A percentile compares a stretch with the other conserved stretches of the same genome.
Conservation (phyloP, 768 basidiomycete species). For the Rickenella mellea region DNA sequence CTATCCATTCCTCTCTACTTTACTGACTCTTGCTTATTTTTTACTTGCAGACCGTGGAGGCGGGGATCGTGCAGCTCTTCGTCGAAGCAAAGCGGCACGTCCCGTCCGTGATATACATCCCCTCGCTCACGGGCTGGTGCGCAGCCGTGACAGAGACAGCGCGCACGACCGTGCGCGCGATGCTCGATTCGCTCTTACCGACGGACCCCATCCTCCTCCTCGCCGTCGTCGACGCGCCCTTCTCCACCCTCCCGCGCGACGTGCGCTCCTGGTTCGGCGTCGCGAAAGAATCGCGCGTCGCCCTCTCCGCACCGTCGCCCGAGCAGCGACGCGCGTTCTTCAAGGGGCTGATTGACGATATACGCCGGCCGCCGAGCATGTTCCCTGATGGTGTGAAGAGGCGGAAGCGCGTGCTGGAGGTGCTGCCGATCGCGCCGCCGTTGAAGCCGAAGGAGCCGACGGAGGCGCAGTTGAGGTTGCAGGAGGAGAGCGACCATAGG, state of each 20-base stretch:
- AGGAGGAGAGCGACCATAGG: constrained; percentile 74
- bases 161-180: constrained; percentile 75
- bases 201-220: constrained; percentile 91
- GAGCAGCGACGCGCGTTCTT: constrained; percentile 72
- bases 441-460: constrained; percentile 77
- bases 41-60: constrained; percentile 64
- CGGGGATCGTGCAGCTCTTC: constrained; percentile 90
- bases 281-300: constrained; percentile 64
- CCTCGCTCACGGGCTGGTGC: constrained; percentile 81
- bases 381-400: constrained; percentile 87
- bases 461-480: constrained; percentile 70
- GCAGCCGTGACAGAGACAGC: constrained; percentile 76
- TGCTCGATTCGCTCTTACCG: constrained; percentile 86
- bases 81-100: constrained; percentile 96
- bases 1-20: not conserved
- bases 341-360: constrained; percentile 54
- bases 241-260: constrained; percentile 63
- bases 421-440: constrained; percentile 82
- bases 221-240: constrained; percentile 75
- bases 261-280: constrained; percentile 89
- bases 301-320: constrained; percentile 39
- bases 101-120: constrained; percentile 92
- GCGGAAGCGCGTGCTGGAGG: constrained; percentile 76
- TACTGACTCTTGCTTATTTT: not conserved
- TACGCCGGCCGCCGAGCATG: constrained; percentile 68